Base-by-base conservation (phyloP, 805 yeast species). In the Schwanniomyces yamadae region DNA sequence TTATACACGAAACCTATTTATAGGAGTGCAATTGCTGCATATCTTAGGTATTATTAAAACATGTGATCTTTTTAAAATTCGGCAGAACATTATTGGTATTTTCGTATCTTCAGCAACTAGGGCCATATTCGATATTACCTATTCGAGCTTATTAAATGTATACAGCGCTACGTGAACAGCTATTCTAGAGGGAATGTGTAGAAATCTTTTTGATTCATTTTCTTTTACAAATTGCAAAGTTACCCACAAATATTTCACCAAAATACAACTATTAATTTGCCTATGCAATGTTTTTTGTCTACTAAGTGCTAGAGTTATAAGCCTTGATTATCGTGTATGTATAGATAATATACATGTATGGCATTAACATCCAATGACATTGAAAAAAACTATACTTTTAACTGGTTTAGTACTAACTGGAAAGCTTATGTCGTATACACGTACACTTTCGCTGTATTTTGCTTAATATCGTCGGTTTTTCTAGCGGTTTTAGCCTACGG, bases 81-180 rank as follows among this genome's bases (percentile, higher is more conserved):
- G 16, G 9, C 13, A 23, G 5, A 18, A 16, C n/a, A 44, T 39
- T 25, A 45, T 28, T n/a, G 29, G 37, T 21, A 11, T 25, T 17
- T 39, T 39, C 6, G 38, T 40, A 8, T 25, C 28, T 25, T 25
- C 28, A 25, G 28, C 28, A 9, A 9, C 28, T n/a, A 25, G 12
- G 8, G 15, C n/a, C 8, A n/a, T 25, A n/a, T 25, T 9, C n/a
- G 15, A n/a, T 8, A 25, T 8, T 8, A 25, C 28, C 13, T 46
- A 66, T 27, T 75, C 80, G 80, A 63, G 63, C 42, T 80, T 79
- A 4, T 63, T 63, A 39, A 61, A 59, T 28, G 56, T 31, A 55
- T 62, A 37, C 45, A 51, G 33, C 51, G 54, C 44, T 72, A 76
- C 76, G 27, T 73, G 8, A 61, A 67, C 28, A 49, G 54, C 34